Percentiles rank a stretch among this genome's conserved stretches.
phyloP scores from a whole-genome alignment of 495 filamentous ascomycete genomes.

The Hyaloscypha hepaticicola region DNA sequence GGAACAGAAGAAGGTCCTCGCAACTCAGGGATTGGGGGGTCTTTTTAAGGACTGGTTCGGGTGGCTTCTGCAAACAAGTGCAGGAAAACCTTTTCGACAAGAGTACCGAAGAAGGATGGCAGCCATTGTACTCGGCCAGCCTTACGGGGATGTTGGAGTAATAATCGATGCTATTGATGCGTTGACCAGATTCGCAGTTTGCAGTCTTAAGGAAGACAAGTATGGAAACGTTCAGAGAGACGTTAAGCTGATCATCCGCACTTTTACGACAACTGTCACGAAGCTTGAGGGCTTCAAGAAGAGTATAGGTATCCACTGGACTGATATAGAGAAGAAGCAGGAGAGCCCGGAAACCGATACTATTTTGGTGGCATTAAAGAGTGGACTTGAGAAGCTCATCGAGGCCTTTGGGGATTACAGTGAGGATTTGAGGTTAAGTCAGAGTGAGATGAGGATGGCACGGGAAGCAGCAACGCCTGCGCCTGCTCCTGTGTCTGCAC shows the following conservation, averaged over 20 bases:
- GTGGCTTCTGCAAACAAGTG: slow-evolving; percentile 46
- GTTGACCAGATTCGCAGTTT: slow-evolving; percentile 65
- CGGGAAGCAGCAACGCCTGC: slow-evolving; percentile 55
- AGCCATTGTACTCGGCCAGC: slow-evolving; percentile 64
- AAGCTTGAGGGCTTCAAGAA: slow-evolving; percentile 67
- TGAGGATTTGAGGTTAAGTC: slow-evolving; percentile 60
- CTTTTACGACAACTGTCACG: slow-evolving; percentile 63
- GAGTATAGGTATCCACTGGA: slow-evolving; percentile 71
- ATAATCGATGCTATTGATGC: slow-evolving; percentile 71
- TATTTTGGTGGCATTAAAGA: slow-evolving; percentile 57
- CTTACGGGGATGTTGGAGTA: slow-evolving; percentile 60
- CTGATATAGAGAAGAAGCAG: slow-evolving; percentile 59
- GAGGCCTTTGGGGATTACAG: slow-evolving; percentile 68
- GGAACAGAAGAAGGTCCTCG: slow-evolving; percentile 44
- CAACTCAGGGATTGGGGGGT: slow-evolving; percentile 40
- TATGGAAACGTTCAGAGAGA: slow-evolving; percentile 83
- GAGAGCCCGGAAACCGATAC: slow-evolving; percentile 59
- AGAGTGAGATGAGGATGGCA: slow-evolving; percentile 67
- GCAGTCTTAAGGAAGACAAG: slow-evolving; percentile 77
- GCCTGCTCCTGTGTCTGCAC: not conserved
- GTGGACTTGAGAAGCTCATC: slow-evolving; percentile 60
- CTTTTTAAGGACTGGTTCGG: slow-evolving; percentile 38
- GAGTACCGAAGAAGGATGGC: slow-evolving; percentile 61
- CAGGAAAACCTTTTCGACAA: slow-evolving; percentile 71
- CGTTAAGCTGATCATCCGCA: slow-evolving; percentile 67